Conservation (phyloP, 2,329 filamentous ascomycete species). For the Alternaria brassicae region DNA sequence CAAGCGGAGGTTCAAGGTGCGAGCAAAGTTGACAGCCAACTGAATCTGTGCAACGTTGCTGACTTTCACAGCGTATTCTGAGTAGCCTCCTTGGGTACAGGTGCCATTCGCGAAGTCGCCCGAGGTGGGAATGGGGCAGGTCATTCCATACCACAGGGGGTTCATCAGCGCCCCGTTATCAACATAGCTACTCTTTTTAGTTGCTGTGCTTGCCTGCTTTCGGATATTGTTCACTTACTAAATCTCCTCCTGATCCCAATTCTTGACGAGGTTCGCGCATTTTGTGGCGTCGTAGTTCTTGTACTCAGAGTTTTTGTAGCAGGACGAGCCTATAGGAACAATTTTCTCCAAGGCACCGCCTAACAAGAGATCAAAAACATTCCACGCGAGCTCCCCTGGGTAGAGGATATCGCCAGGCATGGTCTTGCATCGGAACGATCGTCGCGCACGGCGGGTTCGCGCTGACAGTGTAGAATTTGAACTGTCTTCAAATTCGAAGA, state of each 20-base stretch:
- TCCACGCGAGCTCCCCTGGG: constrained; percentile 30
- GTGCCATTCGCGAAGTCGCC: constrained; percentile 28
- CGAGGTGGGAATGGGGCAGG: constrained; percentile 30
- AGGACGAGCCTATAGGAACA: constrained; percentile 38
- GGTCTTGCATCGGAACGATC: constrained; percentile 34
- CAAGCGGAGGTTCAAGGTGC: constrained; percentile 40
- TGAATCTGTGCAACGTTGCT: constrained; percentile 43
- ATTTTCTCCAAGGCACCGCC: constrained; percentile 37
- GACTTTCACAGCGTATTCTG: constrained; percentile 38
- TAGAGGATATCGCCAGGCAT: constrained; percentile 39
- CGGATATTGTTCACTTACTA: constrained; percentile 25
- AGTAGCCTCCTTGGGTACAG: constrained; percentile 42
- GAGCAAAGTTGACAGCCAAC: constrained; percentile 44
- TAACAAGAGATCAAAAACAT: constrained; percentile 30
- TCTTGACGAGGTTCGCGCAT: constrained; percentile 30
- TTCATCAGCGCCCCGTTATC: constrained; percentile 39
- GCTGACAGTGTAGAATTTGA: constrained; percentile 16
- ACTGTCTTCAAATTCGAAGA: constrained; percentile 49
- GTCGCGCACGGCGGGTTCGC: constrained; percentile 17
- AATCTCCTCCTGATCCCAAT: constrained; percentile 25
- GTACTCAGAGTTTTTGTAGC: constrained; percentile 38
- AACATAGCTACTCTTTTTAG: constrained; percentile 23
- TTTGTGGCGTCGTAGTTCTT: constrained; percentile 38
- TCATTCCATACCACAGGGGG: constrained; percentile 40
- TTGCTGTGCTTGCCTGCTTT: neutral